phyloP scores from a whole-genome alignment of 768 basidiomycete genomes.

The Suillus lakei region DNA sequence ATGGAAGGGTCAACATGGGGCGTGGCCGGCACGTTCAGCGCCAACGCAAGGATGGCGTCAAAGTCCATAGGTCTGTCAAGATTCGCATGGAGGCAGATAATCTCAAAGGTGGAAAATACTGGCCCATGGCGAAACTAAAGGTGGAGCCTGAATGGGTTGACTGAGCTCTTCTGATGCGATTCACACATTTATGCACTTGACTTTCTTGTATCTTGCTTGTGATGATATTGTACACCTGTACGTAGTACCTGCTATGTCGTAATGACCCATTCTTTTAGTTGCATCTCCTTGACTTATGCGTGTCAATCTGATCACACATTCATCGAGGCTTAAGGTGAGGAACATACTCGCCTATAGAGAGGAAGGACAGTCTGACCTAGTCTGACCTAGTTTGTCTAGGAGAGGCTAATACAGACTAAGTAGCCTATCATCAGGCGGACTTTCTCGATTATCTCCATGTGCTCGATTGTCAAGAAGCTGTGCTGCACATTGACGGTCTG shows the following conservation, averaged over 20 bases:
- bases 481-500: neutral
- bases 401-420: neutral
- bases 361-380: neutral
- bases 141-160: conserved; percentile 46
- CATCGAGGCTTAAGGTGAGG: too few species aligned
- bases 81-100: conserved; percentile 55
- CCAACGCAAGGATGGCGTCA: conserved; percentile 39
- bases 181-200: neutral
- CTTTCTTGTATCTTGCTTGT: neutral
- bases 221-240: neutral
- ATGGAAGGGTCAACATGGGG: conserved; percentile 42
- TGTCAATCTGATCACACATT: neutral
- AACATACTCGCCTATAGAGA: neutral
- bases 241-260: neutral
- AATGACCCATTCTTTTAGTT: neutral
- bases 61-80: conserved; percentile 53
- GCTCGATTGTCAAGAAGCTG: neutral
- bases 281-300: neutral
- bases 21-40: conserved; percentile 46
- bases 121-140: conserved; percentile 44
- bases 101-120: conserved; percentile 38
- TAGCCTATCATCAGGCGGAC: neutral
- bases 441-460: neutral
- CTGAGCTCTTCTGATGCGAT: conserved; percentile 20
- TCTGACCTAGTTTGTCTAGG: neutral